phyloP scores from a whole-genome alignment of 805 yeast species.

The Ogataea saltuana region DNA sequence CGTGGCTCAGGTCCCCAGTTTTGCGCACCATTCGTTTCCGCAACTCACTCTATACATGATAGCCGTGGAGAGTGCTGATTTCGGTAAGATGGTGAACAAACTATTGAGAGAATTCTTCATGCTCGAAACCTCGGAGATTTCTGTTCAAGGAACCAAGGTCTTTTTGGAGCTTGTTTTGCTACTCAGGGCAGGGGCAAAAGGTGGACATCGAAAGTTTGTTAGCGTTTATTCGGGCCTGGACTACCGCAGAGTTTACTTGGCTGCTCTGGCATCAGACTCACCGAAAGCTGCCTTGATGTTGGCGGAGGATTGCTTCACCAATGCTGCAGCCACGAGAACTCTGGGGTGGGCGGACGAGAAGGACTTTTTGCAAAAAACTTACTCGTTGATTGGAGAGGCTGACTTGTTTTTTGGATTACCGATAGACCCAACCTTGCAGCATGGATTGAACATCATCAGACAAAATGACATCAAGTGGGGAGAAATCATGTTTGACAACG shows the following conservation, averaged over 20 bases:
- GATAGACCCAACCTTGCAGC: slow-evolving; percentile 50
- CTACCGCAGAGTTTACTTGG: slow-evolving; percentile 28
- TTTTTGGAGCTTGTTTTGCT: slow-evolving; percentile 37
- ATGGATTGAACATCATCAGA: slow-evolving; percentile 48
- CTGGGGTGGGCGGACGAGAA: slow-evolving; percentile 20
- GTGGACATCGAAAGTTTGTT: slow-evolving; percentile 30
- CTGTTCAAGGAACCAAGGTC: slow-evolving; percentile 20
- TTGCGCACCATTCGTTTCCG: slow-evolving; percentile 33
- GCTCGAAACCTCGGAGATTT: slow-evolving; percentile 7
- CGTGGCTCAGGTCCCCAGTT: slow-evolving; percentile 27
- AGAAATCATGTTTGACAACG: slow-evolving; percentile 54
- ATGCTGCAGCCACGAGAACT: slow-evolving; percentile 7
- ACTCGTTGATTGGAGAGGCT: slow-evolving; percentile 54
- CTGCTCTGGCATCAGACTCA: slow-evolving; percentile 37
- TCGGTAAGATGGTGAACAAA: slow-evolving; percentile 19
- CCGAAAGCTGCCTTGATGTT: slow-evolving; percentile 48
- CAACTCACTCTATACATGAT: slow-evolving; percentile 33
- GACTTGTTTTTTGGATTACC: slow-evolving; percentile 72
- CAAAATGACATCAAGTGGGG: slow-evolving; percentile 28
- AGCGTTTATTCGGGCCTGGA: slow-evolving; percentile 36
- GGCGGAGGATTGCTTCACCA: slow-evolving; percentile 43
- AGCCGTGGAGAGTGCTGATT: slow-evolving; percentile 17
- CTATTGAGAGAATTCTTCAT: slow-evolving; percentile 30
- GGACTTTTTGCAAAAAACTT: slow-evolving; percentile 39
- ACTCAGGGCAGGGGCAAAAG: slow-evolving; percentile 43